phyloP scores from a whole-genome alignment of 768 basidiomycete genomes.

The Multifurca ochricompacta region DNA sequence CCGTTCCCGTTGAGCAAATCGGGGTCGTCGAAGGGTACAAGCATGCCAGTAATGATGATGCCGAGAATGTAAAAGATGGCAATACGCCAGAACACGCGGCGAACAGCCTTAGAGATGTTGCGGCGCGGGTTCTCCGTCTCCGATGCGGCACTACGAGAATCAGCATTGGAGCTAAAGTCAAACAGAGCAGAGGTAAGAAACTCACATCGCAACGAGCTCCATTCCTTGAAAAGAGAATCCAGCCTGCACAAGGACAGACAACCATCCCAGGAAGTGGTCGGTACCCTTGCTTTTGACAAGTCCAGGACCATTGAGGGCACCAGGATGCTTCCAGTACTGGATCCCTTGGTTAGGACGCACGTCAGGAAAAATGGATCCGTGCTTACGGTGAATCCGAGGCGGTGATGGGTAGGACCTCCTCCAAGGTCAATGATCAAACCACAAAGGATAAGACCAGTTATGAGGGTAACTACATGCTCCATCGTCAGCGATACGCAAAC shows the following conservation, averaged over 20 bases:
- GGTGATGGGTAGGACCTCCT: slow-evolving; percentile 60
- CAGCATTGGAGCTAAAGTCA: neutral
- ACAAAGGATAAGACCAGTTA: slow-evolving; percentile 49
- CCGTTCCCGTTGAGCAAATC: slow-evolving; percentile 42
- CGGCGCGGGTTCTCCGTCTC: slow-evolving; percentile 73
- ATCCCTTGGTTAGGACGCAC: neutral
- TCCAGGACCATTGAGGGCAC: slow-evolving; percentile 35
- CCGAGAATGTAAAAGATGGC: slow-evolving; percentile 72
- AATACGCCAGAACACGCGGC: slow-evolving; percentile 75
- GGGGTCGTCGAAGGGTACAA: slow-evolving; percentile 62
- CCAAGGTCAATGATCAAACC: slow-evolving; percentile 73
- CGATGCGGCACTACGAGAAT: slow-evolving; percentile 48
- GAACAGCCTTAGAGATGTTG: slow-evolving; percentile 70
- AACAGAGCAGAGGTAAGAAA: neutral
- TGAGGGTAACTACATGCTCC: slow-evolving; percentile 42
- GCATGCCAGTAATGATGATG: slow-evolving; percentile 68
- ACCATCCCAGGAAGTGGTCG: slow-evolving; percentile 36
- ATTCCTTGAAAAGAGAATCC: slow-evolving; percentile 76
- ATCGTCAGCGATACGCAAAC: slow-evolving; percentile 20
- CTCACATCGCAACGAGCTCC: slow-evolving; percentile 64
- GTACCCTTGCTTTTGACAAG: slow-evolving; percentile 29
- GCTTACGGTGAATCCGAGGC: slow-evolving; percentile 58
- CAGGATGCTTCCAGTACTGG: slow-evolving; percentile 68
- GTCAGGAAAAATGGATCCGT: neutral
- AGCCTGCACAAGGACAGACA: slow-evolving; percentile 41